Evolutionary conservation across 139 green algal species (phyloP), one percentile per base, ranked within the genome.

Genomic region (Dunaliella sp.): DNA sequence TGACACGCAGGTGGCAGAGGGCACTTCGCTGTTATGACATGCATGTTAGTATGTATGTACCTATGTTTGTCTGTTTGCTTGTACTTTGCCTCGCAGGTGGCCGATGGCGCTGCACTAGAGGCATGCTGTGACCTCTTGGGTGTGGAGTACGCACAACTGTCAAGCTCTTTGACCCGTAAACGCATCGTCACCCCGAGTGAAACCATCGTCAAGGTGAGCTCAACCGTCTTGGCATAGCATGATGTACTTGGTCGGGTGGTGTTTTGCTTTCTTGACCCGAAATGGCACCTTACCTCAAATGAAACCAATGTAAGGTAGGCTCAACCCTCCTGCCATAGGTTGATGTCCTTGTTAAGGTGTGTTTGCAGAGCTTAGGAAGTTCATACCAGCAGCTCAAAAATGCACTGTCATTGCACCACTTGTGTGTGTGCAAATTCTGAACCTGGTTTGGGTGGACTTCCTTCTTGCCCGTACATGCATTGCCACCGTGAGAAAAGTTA

Each of bases 391-490:
- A n/a, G n/a, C n/a, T n/a, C n/a, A n/a, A n/a, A n/a, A n/a, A n/a
- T n/a, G n/a, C n/a, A n/a, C n/a, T n/a, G n/a, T n/a, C n/a, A n/a
- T n/a, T n/a, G n/a, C n/a, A n/a, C n/a, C n/a, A n/a, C n/a, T n/a
- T n/a, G n/a, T n/a, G n/a, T n/a, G n/a, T n/a, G n/a, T n/a, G n/a
- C 77, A 83, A 38, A 1, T 88, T 24, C 91, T 98, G 3, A 93
- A 92, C 65, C 59, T 88, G 12, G 94, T 94, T 30, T 31, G 92
- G 94, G 34, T 84, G 1, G 96, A 98, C 38, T 91, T 90, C 1
- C 92, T 92, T 36, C 94, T 98, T 58, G 88, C 92, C 0, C 91
- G n/a, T n/a, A n/a, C n/a, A n/a, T n/a, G n/a, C n/a, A n/a, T n/a
- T n/a, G n/a, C n/a, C n/a, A n/a, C n/a, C n/a, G n/a, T n/a, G n/a